Base-by-base conservation (phyloP, 768 basidiomycete species). In the Rhodosporidiobolus sp. region DNA sequence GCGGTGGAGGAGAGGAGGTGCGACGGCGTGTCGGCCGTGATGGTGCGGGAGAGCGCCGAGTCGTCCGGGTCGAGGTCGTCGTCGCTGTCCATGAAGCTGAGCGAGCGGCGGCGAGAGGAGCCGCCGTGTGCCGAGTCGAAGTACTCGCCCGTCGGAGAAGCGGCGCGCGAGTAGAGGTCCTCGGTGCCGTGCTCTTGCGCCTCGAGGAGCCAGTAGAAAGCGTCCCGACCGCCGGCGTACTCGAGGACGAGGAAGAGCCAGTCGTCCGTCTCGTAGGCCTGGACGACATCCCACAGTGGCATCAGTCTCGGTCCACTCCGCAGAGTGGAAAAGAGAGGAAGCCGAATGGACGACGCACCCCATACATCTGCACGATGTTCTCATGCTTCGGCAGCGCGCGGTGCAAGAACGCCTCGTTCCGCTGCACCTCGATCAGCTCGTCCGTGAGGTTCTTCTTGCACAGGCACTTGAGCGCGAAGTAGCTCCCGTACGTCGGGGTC, bases 171-270 rank as follows among this genome's bases (percentile, higher is more conserved):
- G 64, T 72, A 66, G 28, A 70, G 63, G 67, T 77, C 71, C 11
- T 72, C 69, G 50, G 69, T 66, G 49, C 63, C 75, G 50, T 61
- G 67, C 82, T 95, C 93, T 81, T 90, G 88, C 73, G 91, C 88
- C 84, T 96, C 92, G 84, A 97, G 94, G 61, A 99, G 86, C 85
- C 97, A 99, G 83, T 94, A 99, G 82, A 94, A 99, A 75, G 98
- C 84, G 82, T 99, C 95, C 82, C 96, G 91, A 62, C 95, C 95
- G 24, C 94, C 94, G 73, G 96, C 94, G 80, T 89, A 92, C 84
- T 99, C 95, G 76, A 99, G 85, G 57, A 99, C 85, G 76, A 99
- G 88, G 75, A 98, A 88, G 12, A 99, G 84, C 81, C 91, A 96
- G 43, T 92, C 89, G 65, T 87, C 85, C 5, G 94, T 97, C 82